Evolutionary conservation across 495 filamentous ascomycete genomes (phyloP), one percentile per base, ranked within the genome.

Genomic region (Aspergillus leporis): DNA sequence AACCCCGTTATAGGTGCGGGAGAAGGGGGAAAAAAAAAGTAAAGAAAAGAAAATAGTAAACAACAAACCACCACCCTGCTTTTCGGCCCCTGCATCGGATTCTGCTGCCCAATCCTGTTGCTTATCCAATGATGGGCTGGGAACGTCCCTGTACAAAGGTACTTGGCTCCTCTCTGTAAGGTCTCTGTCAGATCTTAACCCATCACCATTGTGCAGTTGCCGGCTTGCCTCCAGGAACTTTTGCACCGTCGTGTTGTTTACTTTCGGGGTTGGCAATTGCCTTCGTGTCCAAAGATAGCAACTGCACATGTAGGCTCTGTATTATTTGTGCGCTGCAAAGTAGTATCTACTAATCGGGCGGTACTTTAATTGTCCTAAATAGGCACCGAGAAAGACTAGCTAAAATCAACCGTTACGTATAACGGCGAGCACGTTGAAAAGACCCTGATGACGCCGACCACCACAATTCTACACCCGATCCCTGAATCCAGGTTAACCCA

Each of bases 31-130:
- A n/a, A 53, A 18, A 53, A 21, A 53, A 32, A 53, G 21, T 6
- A 51, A 51, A 51, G 21, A 51, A 51, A 32, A 51, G 8, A 51
- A 51, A 30, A 51, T 9, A 23, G 8, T 10, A 13, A 49, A 23
- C 22, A 51, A 16, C 19, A 45, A 14, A 53, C 31, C 30, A 36
- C 21, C 30, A 36, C 32, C 54, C 41, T 49, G 54, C n/a, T 34
- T 51, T 58, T 58, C 22, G 55, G 46, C 55, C 55, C 55, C 55
- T 58, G 55, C 55, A 58, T 58, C 55, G 45, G 22, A 32, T n/a
- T 30, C 28, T 30, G 55, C 55, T 58, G 55, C 55, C 55, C 46
- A 48, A 58, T 58, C 23, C 36, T 56, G 53, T 32, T 45, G 3
- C 9, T 28, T 41, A 5, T 31, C 53, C 53, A 56, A 56, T 56